Conservation (phyloP, 129 eudicot species). For the Rutidosis leptorrhynchoides region DNA sequence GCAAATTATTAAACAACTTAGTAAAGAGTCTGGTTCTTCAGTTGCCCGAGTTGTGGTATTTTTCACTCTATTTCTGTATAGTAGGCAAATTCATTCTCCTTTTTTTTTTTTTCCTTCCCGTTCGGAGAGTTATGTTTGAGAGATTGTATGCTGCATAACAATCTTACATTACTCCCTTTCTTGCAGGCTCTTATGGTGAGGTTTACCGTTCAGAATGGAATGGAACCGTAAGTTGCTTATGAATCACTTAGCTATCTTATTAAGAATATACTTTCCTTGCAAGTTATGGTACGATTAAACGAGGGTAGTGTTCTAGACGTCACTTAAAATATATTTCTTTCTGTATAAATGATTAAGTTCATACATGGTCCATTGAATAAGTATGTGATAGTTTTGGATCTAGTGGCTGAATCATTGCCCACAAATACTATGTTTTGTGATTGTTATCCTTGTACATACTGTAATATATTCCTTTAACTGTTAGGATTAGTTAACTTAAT, state of each 20-base stretch:
- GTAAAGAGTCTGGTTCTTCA: constrained; percentile 7
- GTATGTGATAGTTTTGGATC: constrained; percentile 14
- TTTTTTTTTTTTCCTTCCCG: constrained; percentile 83
- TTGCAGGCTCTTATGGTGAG: constrained; percentile 96
- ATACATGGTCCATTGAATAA: neutral
- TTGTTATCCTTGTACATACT: neutral
- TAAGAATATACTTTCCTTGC: neutral
- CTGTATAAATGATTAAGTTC: constrained; percentile 1
- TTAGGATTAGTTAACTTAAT: neutral
- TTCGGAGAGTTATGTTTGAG: constrained; percentile 71
- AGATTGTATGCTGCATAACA: neutral
- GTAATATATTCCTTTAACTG: neutral
- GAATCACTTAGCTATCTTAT: constrained; percentile 27
- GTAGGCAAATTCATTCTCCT: constrained; percentile 84
- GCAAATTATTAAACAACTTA: neutral
- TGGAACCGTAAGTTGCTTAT: constrained; percentile 48
- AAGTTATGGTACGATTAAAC: neutral
- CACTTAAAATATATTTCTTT: neutral
- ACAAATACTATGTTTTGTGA: neutral
- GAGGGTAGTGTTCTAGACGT: neutral
- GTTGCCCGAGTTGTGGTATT: neutral
- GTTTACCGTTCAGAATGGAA: constrained; percentile 96
- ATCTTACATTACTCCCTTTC: constrained; percentile 10
- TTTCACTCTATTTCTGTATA: constrained; percentile 41
- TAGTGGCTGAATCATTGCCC: constrained; percentile 21